Evolutionary conservation across 768 basidiomycete genomes (phyloP).

Genomic region (Leucocoprinus sp.): DNA sequence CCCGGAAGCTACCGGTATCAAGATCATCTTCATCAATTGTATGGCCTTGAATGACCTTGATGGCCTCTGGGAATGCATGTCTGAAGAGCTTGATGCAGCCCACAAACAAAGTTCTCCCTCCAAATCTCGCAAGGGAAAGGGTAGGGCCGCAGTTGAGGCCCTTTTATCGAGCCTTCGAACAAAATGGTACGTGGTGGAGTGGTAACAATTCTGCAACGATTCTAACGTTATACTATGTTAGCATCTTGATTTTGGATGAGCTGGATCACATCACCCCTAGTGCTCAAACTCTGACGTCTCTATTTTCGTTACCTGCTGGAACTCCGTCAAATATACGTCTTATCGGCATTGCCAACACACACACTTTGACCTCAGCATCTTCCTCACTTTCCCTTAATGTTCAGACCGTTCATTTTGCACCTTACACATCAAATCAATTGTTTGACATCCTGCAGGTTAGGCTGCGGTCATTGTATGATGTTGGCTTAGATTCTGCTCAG

Average conservation of each 20-base stretch:
- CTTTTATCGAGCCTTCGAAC: conserved; percentile 32
- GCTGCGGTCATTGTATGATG: conserved; percentile 41
- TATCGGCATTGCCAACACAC: conserved; percentile 85
- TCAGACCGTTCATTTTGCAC: conserved; percentile 69
- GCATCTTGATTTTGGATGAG: conserved; percentile 78
- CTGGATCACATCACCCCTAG: conserved; percentile 73
- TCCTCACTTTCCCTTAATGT: conserved; percentile 33
- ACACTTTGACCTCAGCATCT: conserved; percentile 63
- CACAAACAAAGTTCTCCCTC: conserved; percentile 27
- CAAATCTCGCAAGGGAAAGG: conserved; percentile 33
- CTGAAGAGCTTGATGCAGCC: conserved; percentile 41
- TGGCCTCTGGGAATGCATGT: conserved; percentile 60
- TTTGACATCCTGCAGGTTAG: conserved; percentile 61
- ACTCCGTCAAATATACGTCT: conserved; percentile 49
- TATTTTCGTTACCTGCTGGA: conserved; percentile 62
- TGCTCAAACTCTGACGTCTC: conserved; percentile 43
- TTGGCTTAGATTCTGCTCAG: conserved; percentile 20
- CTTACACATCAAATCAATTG: conserved; percentile 69
- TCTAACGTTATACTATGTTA: too few species aligned
- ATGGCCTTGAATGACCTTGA: conserved; percentile 68
- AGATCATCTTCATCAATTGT: conserved; percentile 63
- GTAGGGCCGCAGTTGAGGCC: conserved; percentile 38
- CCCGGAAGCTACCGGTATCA: conserved; percentile 29
- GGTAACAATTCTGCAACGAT: not conserved
- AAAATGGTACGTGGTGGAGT: conserved; percentile 44